phyloP scores from a whole-genome alignment of 441 rosid genomes.

The Erodium moschatum region DNA sequence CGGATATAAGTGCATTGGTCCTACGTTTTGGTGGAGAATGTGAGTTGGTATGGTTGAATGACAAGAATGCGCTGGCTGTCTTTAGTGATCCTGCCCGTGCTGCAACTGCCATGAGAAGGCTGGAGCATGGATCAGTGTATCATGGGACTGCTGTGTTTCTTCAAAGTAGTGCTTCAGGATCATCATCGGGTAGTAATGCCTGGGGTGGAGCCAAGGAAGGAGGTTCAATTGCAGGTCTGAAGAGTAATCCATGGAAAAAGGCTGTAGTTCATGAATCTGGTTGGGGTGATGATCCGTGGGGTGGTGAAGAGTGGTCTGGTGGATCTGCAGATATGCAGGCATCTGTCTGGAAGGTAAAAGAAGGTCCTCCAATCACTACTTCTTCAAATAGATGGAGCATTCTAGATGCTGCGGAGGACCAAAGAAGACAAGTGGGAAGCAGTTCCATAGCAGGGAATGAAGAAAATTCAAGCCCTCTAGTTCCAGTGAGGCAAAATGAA shows the following conservation, averaged over 20 bases:
- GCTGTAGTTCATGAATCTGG: constrained; percentile 54
- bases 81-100: constrained; percentile 92
- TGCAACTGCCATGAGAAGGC: constrained; percentile 93
- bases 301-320: constrained; percentile 51
- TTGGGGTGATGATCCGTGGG: constrained; percentile 69
- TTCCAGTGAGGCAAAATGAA: constrained; percentile 23
- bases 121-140: constrained; percentile 86
- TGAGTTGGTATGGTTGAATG: constrained; percentile 89
- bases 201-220: constrained; percentile 59
- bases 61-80: constrained; percentile 92
- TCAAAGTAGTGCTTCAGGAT: constrained; percentile 36
- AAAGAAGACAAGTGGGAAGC: constrained; percentile 22
- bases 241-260: constrained; percentile 79
- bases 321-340: constrained; percentile 40
- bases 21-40: constrained; percentile 95
- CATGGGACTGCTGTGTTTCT: constrained; percentile 52
- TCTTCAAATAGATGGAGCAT: constrained; percentile 66
- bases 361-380: constrained; percentile 48
- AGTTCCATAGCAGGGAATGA: constrained; percentile 17
- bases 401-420: constrained; percentile 50
- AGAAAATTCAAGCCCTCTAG: constrained; percentile 27
- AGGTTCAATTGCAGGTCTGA: constrained; percentile 27
- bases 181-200: constrained; percentile 40
- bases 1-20: constrained; percentile 77
- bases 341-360: constrained; percentile 48